Conservation (phyloP, 1,284 basidiomycete species). For the Flammula alnicola region DNA sequence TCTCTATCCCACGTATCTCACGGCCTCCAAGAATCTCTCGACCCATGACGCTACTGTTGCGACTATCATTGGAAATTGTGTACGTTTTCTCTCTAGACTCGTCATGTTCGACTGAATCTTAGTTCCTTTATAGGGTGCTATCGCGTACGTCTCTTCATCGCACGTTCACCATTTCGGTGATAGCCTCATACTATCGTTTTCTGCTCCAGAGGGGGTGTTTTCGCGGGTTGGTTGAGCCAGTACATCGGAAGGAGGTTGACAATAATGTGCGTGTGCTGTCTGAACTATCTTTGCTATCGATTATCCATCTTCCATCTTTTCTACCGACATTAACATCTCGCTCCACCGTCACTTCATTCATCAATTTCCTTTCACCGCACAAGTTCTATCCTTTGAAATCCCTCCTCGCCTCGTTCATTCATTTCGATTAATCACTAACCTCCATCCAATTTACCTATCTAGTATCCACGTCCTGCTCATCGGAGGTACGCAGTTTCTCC, state of each 20-base stretch:
- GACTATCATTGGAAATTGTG: conserved; percentile 91
- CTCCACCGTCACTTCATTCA: not conserved
- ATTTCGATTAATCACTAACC: not conserved
- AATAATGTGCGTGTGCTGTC: conserved; percentile 61
- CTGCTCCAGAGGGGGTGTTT: conserved; percentile 62
- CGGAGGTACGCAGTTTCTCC: conserved; percentile 39
- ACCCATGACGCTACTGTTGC: conserved; percentile 74
- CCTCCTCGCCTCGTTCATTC: not conserved
- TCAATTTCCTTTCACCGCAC: not conserved
- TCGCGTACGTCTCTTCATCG: conserved; percentile 50
- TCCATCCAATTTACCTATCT: not conserved
- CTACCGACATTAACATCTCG: not conserved
- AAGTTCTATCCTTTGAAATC: conserved; percentile 9
- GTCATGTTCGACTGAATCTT: not conserved
- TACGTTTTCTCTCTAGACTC: conserved; percentile 38
- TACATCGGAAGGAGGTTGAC: conserved; percentile 88
- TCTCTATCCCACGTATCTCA: conserved; percentile 82
- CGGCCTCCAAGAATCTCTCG: conserved; percentile 61
- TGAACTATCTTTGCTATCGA: conserved; percentile 19
- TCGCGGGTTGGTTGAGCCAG: conserved; percentile 84
- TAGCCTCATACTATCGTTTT: too few relatives aligned
- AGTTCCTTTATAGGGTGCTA: conserved; percentile 60
- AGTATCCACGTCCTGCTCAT: conserved; percentile 62
- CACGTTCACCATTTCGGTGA: not conserved
- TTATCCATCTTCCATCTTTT: not conserved